Evolutionary conservation across 148 eudicot species (phyloP), one percentile per base, ranked within the genome.

Genomic region (Camellia sinensis): DNA sequence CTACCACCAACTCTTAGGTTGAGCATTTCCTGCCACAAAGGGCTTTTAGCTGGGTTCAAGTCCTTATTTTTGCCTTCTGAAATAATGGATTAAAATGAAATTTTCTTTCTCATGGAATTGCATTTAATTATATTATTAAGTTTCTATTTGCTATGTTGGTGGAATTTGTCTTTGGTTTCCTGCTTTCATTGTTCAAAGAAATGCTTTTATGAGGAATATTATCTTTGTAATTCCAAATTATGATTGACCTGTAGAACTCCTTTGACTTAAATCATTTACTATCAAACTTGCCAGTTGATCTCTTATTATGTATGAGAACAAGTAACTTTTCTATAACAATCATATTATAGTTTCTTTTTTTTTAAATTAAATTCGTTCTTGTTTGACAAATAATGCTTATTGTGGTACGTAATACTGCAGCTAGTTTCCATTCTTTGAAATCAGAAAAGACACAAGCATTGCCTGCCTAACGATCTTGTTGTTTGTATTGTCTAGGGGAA

Each of bases 401-500:
- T 54, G 45, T 53, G 61, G 15, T 6, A 29, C 60, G 1, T 15
- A 7, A 3, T 17, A 18, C 10, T 70, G 22, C 61, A 53, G 11
- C 14, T 21, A 29, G 75, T 11, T 78, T 15, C 67, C 64, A 57
- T 56, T 70, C 66, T 62, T 43, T 43, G 43, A 45, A 59, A 44
- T 72, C 19, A 29, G 50, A 12, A 73, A 43, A 7, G 14, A 53
- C 1, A 13, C 18, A 17, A 7, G 54, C n/a, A 22, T 62, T 46
- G 66, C 21, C 56, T 37, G 6, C 12, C 15, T 43, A 48, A 45
- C 22, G 61, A 29, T 40, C 45, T 78, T 12, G 76, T 79, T 80
- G 53, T 78, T 82, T 82, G 62, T 50, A 18, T 79, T 86, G 17
- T 74, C 54, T 74, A 95, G 98, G 86, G 98, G 98, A 78, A 81